Percentiles rank a stretch among this genome's conserved stretches.
These are phyloP conservation scores for Penicillium soppii DNA, from an alignment of 495 filamentous ascomycete genomes.

Conservation along the genomic window DNA sequence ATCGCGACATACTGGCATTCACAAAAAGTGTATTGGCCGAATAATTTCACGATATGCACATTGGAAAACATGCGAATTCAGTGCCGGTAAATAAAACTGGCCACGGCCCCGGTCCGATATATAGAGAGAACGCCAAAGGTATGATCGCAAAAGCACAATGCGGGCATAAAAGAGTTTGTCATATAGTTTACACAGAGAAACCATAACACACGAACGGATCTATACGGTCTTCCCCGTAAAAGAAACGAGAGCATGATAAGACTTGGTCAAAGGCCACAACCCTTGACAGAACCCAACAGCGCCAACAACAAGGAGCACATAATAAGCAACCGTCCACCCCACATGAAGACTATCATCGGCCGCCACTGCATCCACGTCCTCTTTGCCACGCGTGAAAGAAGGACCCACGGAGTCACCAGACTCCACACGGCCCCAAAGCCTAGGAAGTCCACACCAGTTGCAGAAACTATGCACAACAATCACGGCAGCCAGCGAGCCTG, in stretches of 20 bases:
- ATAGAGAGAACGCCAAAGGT: too few relatives aligned
- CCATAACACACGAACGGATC: neutral
- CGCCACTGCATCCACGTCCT: conserved; percentile 30
- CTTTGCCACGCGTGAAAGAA: conserved; percentile 38
- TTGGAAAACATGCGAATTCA: too few relatives aligned
- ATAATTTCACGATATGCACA: too few relatives aligned
- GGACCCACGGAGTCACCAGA: conserved; percentile 32
- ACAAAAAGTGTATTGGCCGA: too few relatives aligned
- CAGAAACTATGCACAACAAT: conserved; percentile 84
- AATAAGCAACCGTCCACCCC: conserved; percentile 76
- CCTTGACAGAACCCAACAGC: conserved; percentile 64
- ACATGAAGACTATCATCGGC: conserved; percentile 33
- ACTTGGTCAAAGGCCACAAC: conserved; percentile 74
- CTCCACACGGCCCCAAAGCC: conserved; percentile 76
- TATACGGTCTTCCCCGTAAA: conserved; percentile 21
- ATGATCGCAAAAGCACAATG: too few relatives aligned
- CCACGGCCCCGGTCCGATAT: too few relatives aligned
- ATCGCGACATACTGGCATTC: too few relatives aligned
- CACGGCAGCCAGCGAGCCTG: conserved; percentile 71
- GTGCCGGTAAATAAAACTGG: too few relatives aligned
- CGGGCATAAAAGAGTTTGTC: too few relatives aligned
- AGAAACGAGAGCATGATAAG: conserved; percentile 42
- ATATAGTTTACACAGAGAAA: too few relatives aligned
- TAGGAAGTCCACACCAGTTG: conserved; percentile 88
- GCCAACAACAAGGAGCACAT: conserved; percentile 68